Base-by-base conservation (phyloP, 805 yeast species). In the Lachancea dasiensis region DNA sequence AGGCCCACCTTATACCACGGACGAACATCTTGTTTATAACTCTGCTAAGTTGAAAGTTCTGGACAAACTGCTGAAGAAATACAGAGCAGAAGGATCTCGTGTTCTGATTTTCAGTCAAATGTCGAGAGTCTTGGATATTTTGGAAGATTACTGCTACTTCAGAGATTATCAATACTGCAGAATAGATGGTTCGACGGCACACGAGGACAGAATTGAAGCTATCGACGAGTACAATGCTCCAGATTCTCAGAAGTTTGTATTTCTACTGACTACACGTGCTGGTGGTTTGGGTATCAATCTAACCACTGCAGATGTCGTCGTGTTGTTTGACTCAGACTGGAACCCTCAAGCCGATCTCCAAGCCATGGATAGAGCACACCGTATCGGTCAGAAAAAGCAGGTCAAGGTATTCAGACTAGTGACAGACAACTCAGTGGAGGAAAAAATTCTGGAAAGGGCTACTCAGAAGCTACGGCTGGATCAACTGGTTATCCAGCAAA, bases 221-320 rank as follows among this genome's bases (percentile, higher is more conserved):
- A 83, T 83, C 46, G 94, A 83, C 61, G 87, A 80, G 27, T 83
- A 79, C 56, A 83, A 83, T 52, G 76, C 72, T n/a, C 87, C 86
- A 9, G 84, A 68, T 28, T 75, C 83, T 5, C 69, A 73, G 10
- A 83, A 83, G 49, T 83, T 83, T 55, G 68, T 81, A n/a, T 83
- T 83, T 49, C 61, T 83, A 44, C 66, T 83, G 47, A 83, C 94
- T 4, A 83, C 94, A 3, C 75, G 94, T 68, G 94, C 94, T 31
- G 92, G 96, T 61, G 95, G 95, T 8, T 69, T 86, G 56, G 94
- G 94, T 61, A 83, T 83, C 51, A 83, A 83, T 54, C 69, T 83
- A 52, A 83, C 92, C 3, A 65, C 79, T n/a, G 92, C 92, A 1
- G 89, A 83, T 58, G 68, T 79, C 45, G 94, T 83, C 32, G 73